Evolutionary conservation across 495 filamentous ascomycete species (phyloP), one percentile per base, ranked within the genome.

Genomic region (Aspergillus sclerotiicarbonarius): DNA sequence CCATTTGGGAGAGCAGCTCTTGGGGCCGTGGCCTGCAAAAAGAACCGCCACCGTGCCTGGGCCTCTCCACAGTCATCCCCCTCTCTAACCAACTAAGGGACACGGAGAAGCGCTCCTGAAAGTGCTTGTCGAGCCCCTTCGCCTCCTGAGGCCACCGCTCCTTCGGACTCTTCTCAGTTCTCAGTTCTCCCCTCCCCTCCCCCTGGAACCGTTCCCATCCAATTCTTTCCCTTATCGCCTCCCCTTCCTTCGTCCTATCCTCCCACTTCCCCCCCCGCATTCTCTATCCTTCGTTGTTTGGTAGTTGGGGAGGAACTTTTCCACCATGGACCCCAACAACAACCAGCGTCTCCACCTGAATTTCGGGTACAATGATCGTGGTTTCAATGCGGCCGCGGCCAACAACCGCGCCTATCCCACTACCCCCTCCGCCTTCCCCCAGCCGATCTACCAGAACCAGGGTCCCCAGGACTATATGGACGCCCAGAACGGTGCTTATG

Each of bases 361-460:
- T 72, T 88, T 91, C 68, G 75, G 72, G 52, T 80, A 77, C 68
- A 79, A 81, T 63, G 85, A 86, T 67, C 85, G 86, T 63, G 82
- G 83, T 63, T 84, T 85, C 65, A 83, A 86, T 44, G 47, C 58
- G 48, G 60, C 62, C 19, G 78, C 82, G 51, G 73, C 83, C 55
- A 84, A 84, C 72, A 88, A 86, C 71, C 90, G 90, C 73, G 85
- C 89, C 57, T 98, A 93, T 83, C 95, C 94, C 67, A 96, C 94
- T 47, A 98, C 94, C 16, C 93, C 94, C 54, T 96, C 92, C 59
- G 94, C 92, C 50, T 97, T 97, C 65, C 92, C 92, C 10, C 92
- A 97, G 73, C 91, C 92, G 30, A 86, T 95, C 67, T 89, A 86
- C 69, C 82, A 82, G 53, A 86, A 84, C 71, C 80, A 84, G 64